Percentiles rank a stretch among this genome's conserved stretches.
Conservation (phyloP, 2,329 filamentous ascomycete genomes). For the Cadophora gregata region DNA sequence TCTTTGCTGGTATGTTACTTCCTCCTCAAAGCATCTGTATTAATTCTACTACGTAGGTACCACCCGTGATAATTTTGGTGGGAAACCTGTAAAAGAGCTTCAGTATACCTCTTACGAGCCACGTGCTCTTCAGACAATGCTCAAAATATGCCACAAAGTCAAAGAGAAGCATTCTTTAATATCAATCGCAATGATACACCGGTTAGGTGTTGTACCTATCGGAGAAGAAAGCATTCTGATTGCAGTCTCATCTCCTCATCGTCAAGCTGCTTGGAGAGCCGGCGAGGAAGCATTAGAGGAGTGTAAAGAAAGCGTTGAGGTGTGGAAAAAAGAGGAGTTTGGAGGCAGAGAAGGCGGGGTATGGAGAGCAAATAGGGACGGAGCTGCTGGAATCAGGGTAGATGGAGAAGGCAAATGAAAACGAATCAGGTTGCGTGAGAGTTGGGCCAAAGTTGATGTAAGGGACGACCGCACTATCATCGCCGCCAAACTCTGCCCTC, state of each 20-base stretch:
- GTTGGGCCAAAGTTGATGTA: no score
- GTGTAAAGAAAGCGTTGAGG: conserved; percentile 86
- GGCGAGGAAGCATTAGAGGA: conserved; percentile 89
- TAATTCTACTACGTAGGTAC: conserved; percentile 67
- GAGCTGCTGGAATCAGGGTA: conserved; percentile 47
- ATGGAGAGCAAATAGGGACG: conserved; percentile 89
- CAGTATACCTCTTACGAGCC: conserved; percentile 77
- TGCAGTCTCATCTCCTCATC: conserved; percentile 82
- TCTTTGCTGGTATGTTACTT: conserved; percentile 68
- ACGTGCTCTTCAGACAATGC: conserved; percentile 72
- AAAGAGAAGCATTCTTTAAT: conserved; percentile 67
- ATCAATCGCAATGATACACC: conserved; percentile 81
- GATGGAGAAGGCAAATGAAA: conserved; percentile 24
- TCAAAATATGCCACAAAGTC: conserved; percentile 65
- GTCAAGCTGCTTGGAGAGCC: conserved; percentile 83
- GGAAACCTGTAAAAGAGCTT: conserved; percentile 74
- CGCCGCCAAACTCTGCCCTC: no score
- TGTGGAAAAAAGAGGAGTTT: conserved; percentile 96
- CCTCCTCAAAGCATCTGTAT: conserved; percentile 13
- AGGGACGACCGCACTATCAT: no score
- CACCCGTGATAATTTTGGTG: conserved; percentile 76
- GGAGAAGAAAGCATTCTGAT: conserved; percentile 94
- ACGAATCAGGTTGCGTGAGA: no score
- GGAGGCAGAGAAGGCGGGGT: conserved; percentile 73
- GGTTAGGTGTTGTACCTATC: conserved; percentile 84